Conservation (phyloP, 768 basidiomycete species). For the Coprinopsis marcescibilis region DNA sequence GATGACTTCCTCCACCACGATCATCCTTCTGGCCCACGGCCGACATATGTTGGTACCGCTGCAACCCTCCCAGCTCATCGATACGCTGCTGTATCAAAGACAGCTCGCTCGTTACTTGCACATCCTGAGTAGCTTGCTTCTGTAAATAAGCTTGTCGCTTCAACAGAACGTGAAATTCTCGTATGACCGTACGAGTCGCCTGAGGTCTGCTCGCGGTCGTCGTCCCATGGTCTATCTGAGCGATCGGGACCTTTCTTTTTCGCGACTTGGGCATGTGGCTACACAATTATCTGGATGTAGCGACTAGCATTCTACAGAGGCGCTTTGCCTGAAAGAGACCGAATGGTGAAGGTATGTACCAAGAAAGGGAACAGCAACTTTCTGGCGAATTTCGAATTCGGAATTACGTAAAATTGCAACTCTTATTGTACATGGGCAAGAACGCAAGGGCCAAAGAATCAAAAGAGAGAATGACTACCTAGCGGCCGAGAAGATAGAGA, state of each 20-base stretch:
- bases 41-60: conserved; percentile 80
- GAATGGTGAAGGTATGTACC: background rate
- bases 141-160: conserved; percentile 60
- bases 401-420: conserved; percentile 2
- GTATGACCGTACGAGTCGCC: conserved; percentile 68
- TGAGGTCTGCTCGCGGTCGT: conserved; percentile 46
- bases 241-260: conserved; percentile 32
- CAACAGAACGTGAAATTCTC: conserved; percentile 73
- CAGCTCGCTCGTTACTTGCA: conserved; percentile 30
- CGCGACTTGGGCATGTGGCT: conserved; percentile 30
- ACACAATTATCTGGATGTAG: background rate
- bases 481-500: background rate
- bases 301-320: no score
- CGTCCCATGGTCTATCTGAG: conserved; percentile 11
- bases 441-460: background rate
- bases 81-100: conserved; percentile 57
- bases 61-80: conserved; percentile 67
- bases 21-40: conserved; percentile 72
- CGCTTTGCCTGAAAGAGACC: background rate
- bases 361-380: background rate
- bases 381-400: no score
- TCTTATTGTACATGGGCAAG: background rate
- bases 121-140: conserved; percentile 16
- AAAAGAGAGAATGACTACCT: background rate
- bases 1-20: conserved; percentile 86